phyloP scores from a whole-genome alignment of 352 stramenopile genomes.

The Peronosclerospora sorghi region DNA sequence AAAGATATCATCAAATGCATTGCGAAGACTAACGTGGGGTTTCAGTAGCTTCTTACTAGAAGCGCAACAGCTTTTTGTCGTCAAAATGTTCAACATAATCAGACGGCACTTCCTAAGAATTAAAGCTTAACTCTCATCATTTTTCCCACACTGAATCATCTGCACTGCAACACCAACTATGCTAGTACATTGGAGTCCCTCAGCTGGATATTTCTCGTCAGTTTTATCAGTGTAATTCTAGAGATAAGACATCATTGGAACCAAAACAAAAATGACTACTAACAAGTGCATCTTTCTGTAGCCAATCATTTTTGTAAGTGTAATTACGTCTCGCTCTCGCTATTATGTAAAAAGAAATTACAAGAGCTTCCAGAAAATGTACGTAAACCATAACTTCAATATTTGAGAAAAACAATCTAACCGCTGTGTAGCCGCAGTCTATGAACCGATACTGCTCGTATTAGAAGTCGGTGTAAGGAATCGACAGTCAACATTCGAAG shows the following conservation, averaged over 20 bases:
- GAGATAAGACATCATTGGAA: constrained; percentile 31
- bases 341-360: not conserved
- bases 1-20: too few species aligned
- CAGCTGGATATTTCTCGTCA: constrained; percentile 51
- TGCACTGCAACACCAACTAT: not conserved
- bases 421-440: too few species aligned
- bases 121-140: constrained; percentile 58
- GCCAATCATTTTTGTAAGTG: too few species aligned
- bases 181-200: constrained; percentile 17
- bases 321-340: not conserved
- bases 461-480: too few species aligned
- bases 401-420: too few species aligned
- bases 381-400: too few species aligned
- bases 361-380: too few species aligned
- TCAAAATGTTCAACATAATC: constrained; percentile 73
- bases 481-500: too few species aligned
- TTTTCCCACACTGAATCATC: constrained; percentile 19
- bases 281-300: not conserved
- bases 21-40: too few species aligned
- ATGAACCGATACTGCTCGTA: too few species aligned
- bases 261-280: not conserved
- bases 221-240: constrained; percentile 69
- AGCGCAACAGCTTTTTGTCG: constrained; percentile 35
- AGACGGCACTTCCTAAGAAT: constrained; percentile 60
- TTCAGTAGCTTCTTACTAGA: constrained; percentile 26